Evolutionary conservation across 2,329 filamentous ascomycete species (phyloP), one percentile per base, ranked within the genome.

Genomic region (Talaromyces islandicus): DNA sequence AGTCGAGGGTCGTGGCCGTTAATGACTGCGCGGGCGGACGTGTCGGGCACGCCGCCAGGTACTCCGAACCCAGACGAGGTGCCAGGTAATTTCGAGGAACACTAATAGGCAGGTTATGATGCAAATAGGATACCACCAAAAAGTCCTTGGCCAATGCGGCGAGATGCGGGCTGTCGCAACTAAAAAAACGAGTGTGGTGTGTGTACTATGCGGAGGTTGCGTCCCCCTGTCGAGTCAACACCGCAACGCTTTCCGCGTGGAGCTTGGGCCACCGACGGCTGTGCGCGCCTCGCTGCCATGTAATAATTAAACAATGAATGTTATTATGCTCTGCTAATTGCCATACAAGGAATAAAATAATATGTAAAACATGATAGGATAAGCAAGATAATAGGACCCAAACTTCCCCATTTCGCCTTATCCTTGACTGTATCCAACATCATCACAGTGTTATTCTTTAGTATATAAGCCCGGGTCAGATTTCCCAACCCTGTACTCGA

Each of bases 201-300:
- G 27, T 19, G 30, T 54, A 53, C 54, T 27, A 56, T 59, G 61
- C 54, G 61, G 52, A 51, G 54, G 53, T 59, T 59, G 55, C 27
- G 54, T 55, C 43, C 41, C 61, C 56, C 60, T 64, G 61, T 56
- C 62, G 62, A 64, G 63, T 68, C 67, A 58, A 58, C 52, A 58
- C 60, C 43, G 41, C 57, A n/a, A 61, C 24, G 54, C 59, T 54
- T 66, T 70, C 69, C 71, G 71, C 69, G 72, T 69, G 70, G 67
- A 75, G 72, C 72, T 74, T 73, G 71, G 73, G 70, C 73, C 71
- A 74, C 59, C 55, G 17, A 48, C 38, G 43, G 43, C 38, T 35
- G 32, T n/a, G 35, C 35, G 14, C 35, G 35, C 35, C 35, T 38
- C 14, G n/a, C 17, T n/a, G 32, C 11, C 2, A 35, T 12, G 7